Evolutionary conservation across 257 asterid species (phyloP).

Genomic region (Galeopsis tetrahit): DNA sequence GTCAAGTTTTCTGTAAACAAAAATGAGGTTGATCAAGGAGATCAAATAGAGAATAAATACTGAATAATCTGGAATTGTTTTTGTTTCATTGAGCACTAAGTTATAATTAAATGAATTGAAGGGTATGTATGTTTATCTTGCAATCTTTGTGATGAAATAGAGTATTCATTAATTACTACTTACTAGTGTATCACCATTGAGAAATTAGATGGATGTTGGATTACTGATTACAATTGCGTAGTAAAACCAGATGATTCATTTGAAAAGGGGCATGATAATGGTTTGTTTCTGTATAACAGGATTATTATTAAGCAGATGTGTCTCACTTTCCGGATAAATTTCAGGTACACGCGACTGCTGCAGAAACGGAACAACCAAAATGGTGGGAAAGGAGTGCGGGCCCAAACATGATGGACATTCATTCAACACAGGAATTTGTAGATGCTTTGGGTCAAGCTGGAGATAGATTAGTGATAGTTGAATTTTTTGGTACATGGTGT

Average conservation of each 20-base stretch:
- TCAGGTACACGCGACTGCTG: constrained; percentile 59
- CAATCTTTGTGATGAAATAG: constrained; percentile 10
- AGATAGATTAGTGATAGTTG: constrained; percentile 77
- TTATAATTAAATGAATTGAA: too few species aligned
- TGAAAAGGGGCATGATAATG: too few species aligned
- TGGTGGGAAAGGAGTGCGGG: constrained; percentile 86
- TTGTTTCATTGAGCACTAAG: not conserved
- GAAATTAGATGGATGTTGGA: not conserved
- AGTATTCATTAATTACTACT: not conserved
- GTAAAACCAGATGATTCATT: too few species aligned
- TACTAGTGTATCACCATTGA: not conserved
- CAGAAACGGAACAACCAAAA: constrained; percentile 62
- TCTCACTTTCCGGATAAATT: not conserved
- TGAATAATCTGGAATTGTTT: not conserved
- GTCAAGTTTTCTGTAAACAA: constrained; percentile 1
- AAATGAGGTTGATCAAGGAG: constrained; percentile 13
- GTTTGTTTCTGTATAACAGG: too few species aligned
- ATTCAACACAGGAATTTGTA: constrained; percentile 71
- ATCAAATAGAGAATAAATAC: constrained; percentile 5
- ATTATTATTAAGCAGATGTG: too few species aligned
- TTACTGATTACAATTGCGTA: too few species aligned
- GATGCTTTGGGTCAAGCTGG: constrained; percentile 77
- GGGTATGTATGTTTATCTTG: not conserved
- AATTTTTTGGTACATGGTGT: constrained; percentile 84
- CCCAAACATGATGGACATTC: constrained; percentile 78